Evolutionary conservation across 306 rosid genomes (phyloP), one percentile per base, ranked within the genome.

Genomic region (Dalbergia cochinchinensis): DNA sequence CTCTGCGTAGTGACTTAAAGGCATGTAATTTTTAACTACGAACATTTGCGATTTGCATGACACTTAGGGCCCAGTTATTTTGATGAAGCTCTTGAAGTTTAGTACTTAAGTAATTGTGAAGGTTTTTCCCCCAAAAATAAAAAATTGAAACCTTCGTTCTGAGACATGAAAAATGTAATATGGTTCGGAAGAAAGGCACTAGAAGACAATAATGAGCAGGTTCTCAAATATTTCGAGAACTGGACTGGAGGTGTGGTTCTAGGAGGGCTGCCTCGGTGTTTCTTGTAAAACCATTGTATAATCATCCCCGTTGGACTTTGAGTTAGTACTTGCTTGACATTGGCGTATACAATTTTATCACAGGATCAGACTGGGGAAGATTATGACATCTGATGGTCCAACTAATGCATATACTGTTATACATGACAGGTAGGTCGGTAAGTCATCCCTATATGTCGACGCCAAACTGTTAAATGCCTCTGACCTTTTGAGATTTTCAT

Each of bases 401-500:
- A 91, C 86, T 83, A 91, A 83, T 79, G 97, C 98, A 78, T 95
- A 87, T 89, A 95, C 97, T 76, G 66, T 87, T 83, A 84, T 92
- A 78, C 90, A 85, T 88, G 90, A 89, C 91, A 95, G 99, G 99
- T 95, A 92, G 97, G 97, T 95, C 86, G 92, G 97, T 88, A 91
- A 90, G 91, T 88, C 84, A 69, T 83, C 81, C 76, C 59, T 62
- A 69, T 84, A 85, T 88, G 61, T 79, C 70, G 82, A 82, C 76
- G 77, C 67, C 76, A 74, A 78, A 70, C 73, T 73, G 47, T 77
- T 54, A 84, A 77, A 78, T 72, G 85, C 73, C 92, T 78, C 71
- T 64, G 55, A 65, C 71, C 71, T 76, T 80, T 83, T 54, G 83
- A 74, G 78, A 68, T 84, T 84, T 77, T 76, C 80, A 41, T 73